Base-by-base conservation (phyloP, 2,329 filamentous ascomycete genomes). In the Teratosphaeria epicoccoides region DNA sequence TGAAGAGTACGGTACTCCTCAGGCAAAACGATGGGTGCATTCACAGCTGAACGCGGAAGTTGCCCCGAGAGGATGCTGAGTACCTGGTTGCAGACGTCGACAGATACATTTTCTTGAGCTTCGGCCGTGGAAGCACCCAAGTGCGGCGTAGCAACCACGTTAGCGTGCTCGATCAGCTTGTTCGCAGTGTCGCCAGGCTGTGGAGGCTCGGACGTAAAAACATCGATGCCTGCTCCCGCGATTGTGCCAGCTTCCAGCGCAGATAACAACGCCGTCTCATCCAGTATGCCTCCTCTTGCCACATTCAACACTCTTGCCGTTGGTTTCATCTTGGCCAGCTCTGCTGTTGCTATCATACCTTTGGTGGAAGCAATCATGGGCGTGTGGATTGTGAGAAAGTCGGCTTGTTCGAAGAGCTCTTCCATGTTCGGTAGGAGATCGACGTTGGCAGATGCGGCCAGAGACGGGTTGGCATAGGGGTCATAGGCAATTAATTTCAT, bases 81-180 rank as follows among this genome's bases (percentile, higher is more conserved):
- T 11, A 90, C 85, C 68, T 93, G 87, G 28, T 84, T 83, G 67
- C 87, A 91, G 7, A 91, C 87, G 60, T 91, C 87, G 56, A 90
- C 49, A 1, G 55, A 57, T 9, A 57, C 55, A 40, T 89, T 90
- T 63, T 91, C 86, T 66, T 93, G 87, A 0, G 87, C 87, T 73
- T 93, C 87, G 28, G 85, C 77, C 0, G 87, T 93, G 0, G 83
- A 87, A 0, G 87, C 87, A 6, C 87, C 87, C 0, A 93, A 74
- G 66, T 93, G 87, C 1, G 87, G 87, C 6, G 87, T 91, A 1
- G 82, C 82, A 1, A 91, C 82, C 0, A 88, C 85, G 57, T 80
- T 83, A 0, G 82, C 78, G 59, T 91, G 87, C 9, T 73, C 74
- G 52, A 85, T 79, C 7, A 93, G 73, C 44, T 74, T 75, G 10